Evolutionary conservation across 805 yeast genomes (phyloP).

Genomic region (Candida nanaspora): DNA sequence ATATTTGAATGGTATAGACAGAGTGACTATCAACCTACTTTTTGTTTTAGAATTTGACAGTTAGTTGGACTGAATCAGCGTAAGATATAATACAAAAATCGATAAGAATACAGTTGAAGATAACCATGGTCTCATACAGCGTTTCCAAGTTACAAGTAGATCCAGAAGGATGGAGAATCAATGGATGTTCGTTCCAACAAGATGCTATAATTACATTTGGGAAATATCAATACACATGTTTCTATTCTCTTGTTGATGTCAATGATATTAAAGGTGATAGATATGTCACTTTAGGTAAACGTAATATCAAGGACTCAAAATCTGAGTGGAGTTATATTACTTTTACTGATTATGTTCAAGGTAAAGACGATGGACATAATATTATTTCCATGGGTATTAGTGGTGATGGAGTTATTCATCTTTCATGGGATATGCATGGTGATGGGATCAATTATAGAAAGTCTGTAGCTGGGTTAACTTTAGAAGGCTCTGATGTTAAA

Average conservation of each 20-base stretch:
- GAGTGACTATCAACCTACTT: too few species aligned
- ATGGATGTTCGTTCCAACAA: slow-evolving; percentile 15
- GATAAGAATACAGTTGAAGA: too few species aligned
- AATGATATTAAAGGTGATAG: slow-evolving; percentile 6
- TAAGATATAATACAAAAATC: too few species aligned
- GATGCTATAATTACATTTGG: slow-evolving; percentile 12
- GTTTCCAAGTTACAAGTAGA: slow-evolving; percentile 1
- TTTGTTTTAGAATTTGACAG: too few species aligned
- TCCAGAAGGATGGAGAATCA: slow-evolving; percentile 13
- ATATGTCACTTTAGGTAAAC: slow-evolving; percentile 9
- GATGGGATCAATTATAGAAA: slow-evolving; percentile 12
- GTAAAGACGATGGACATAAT: slow-evolving; percentile 16
- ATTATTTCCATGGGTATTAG: slow-evolving; percentile 16
- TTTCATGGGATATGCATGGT: slow-evolving; percentile 18
- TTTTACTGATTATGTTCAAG: slow-evolving; percentile 12
- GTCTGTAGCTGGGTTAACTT: slow-evolving; percentile 2
- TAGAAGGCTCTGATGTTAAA: neutral
- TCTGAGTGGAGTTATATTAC: slow-evolving; percentile 7
- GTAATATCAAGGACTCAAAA: neutral
- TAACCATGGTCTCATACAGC: too few species aligned
- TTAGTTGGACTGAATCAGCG: too few species aligned
- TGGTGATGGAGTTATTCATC: slow-evolving; percentile 15
- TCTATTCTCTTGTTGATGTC: slow-evolving; percentile 1
- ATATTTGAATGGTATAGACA: too few species aligned
- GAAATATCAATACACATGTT: slow-evolving; percentile 7